phyloP scores from a whole-genome alignment of 1,139 yeast species.

The Saccharomycopsis hybrid region DNA sequence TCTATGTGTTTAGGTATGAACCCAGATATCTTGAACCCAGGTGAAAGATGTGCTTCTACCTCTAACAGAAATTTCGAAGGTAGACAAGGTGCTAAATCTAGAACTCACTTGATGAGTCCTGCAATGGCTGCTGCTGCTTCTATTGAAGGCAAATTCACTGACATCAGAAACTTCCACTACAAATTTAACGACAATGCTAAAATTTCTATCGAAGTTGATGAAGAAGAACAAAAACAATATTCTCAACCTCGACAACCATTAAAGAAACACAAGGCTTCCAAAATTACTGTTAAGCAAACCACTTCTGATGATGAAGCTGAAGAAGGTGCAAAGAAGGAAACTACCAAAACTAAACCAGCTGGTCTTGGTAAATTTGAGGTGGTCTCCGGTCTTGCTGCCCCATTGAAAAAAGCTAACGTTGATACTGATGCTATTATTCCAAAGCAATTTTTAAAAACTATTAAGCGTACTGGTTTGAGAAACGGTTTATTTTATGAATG shows the following conservation, averaged over 20 bases:
- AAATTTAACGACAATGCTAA: conserved; percentile 46
- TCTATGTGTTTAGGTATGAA: conserved; percentile 99
- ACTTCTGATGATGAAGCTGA: conserved; percentile 42
- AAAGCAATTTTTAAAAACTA: conserved; percentile 94
- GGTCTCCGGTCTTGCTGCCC: conserved; percentile 85
- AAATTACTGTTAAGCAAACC: conserved; percentile 33
- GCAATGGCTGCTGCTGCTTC: conserved; percentile 99
- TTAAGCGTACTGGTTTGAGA: conserved; percentile 90
- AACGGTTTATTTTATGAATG: conserved; percentile 87
- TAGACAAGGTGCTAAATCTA: conserved; percentile 95
- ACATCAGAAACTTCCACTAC: conserved; percentile 75
- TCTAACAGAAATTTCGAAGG: conserved; percentile 98
- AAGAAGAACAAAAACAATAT: conserved; percentile 40
- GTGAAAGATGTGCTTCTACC: conserved; percentile 97
- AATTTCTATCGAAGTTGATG: conserved; percentile 46
- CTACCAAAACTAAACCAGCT: conserved; percentile 29
- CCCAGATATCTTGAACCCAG: conserved; percentile 90
- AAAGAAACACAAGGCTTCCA: conserved; percentile 17
- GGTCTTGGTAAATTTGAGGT: conserved; percentile 75
- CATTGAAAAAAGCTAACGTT: conserved; percentile 87
- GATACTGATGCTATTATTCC: conserved; percentile 99
- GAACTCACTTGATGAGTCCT: conserved; percentile 97
- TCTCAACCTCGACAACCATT: too few species aligned
- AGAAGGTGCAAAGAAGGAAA: conserved; percentile 31
- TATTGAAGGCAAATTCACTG: conserved; percentile 82